A percentile compares a stretch with the other conserved stretches of the same genome.
These are phyloP conservation scores for Ampelocalamus luodianensis DNA, from an alignment of 176 grass and related monocot species.

Conservation along the genomic window DNA sequence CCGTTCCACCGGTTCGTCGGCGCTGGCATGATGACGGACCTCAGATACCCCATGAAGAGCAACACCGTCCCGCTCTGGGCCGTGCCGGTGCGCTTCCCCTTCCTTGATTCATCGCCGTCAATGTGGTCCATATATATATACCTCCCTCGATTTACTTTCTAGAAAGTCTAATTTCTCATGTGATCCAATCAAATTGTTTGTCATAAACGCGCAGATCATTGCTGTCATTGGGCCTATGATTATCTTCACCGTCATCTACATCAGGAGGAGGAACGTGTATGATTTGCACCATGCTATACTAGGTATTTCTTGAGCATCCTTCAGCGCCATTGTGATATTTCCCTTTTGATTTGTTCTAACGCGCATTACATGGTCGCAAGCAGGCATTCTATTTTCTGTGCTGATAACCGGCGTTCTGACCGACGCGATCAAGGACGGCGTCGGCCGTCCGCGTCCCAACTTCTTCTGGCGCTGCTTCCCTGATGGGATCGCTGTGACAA, in stretches of 20 bases:
- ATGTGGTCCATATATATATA: neutral
- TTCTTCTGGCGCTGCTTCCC: constrained; percentile 67
- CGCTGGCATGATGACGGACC: constrained; percentile 68
- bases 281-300: constrained; percentile 56
- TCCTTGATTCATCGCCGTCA: neutral
- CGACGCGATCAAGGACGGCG: constrained; percentile 59
- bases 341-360: neutral
- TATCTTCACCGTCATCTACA: constrained; percentile 34
- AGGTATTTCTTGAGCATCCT: constrained; percentile 6
- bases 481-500: constrained; percentile 47
- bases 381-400: constrained; percentile 53
- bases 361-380: neutral
- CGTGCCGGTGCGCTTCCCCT: constrained; percentile 42
- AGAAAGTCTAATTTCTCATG: no score
- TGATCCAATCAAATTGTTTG: neutral
- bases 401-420: constrained; percentile 56
- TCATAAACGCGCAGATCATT: constrained; percentile 20
- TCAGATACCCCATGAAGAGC: constrained; percentile 67
- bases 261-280: constrained; percentile 39
- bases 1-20: constrained; percentile 83
- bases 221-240: constrained; percentile 52
- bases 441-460: constrained; percentile 45
- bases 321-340: neutral
- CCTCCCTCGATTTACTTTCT: neutral
- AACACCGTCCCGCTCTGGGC: constrained; percentile 79